Base-by-base conservation (phyloP, 495 filamentous ascomycete species). In the Neurospora sp. region DNA sequence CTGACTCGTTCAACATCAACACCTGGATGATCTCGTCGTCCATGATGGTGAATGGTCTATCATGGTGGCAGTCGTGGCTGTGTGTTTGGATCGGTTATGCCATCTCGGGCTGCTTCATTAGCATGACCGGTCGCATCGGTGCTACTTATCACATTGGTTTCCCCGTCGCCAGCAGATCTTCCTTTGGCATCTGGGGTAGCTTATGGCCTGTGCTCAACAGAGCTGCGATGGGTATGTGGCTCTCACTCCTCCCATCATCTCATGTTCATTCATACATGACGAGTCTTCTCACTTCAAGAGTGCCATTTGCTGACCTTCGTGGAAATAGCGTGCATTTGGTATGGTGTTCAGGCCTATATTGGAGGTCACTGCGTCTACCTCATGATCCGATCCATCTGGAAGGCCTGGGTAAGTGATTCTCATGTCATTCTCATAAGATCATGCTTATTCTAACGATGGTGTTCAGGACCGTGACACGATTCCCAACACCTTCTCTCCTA, bases 1-100 rank as follows among this genome's bases (percentile, higher is more conserved):
- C 94, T 40, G 94, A 98, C 83, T 95, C 92, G 7, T 93, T 97
- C 82, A 98, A 98, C 81, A 96, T 98, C 81, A 98, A 98, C 81
- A 98, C 94, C 18, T 98, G 94, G 94, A 97, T 97, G 94, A 97
- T 97, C 74, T 94, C 92, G 14, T 91, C 92, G 5, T 91, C 91
- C 84, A 94, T 97, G 79, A 83, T 86, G 35, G 86, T 90, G 0
- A 84, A 82, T 72, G 92, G 94, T 8, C 85, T 97, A 69, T 93
- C 93, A 5, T 98, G 94, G 94, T 98, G 94, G 94, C 94, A 97
- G 82, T 90, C 93, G 3, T 97, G 94, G 94, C 84, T 97, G 14
- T 96, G 93, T 79, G 87, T 89, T n/a, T 94, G 92, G 92, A 84
- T 93, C 35, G 94, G 94, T 70, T 97, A 97, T 78, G 85, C 89